Evolutionary conservation across 2,329 filamentous ascomycete genomes (phyloP), one percentile per base, ranked within the genome.

Genomic region (Verticillium nonalfalfae): DNA sequence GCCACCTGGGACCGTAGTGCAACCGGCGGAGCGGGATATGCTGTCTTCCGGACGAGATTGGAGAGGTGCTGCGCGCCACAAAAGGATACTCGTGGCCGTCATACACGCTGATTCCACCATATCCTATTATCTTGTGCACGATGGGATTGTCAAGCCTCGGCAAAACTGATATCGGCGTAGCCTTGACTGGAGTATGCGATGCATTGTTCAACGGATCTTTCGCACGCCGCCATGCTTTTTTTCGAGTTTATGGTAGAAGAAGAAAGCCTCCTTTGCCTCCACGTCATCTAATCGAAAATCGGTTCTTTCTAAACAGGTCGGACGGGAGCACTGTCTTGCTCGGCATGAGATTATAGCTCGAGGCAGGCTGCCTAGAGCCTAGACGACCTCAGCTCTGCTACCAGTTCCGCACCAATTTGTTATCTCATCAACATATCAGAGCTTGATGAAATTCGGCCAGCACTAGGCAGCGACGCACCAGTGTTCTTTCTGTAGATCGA

Each of bases 121-220:
- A 18, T 89, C 91, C 50, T 95, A 94, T 75, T 95, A 95, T 71
- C 82, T 93, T 65, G 85, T 94, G 72, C 90, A 94, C 69, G 90
- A 94, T 73, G 91, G 90, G n/a, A 86, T 93, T 65, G 90, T 94
- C 59, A 95, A 94, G 78, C 91, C 91, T 31, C 81, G 91, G 61
- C 91, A 94, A 73, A 95, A 95, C 72, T 94, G 77, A 39, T 36
- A 14, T 39, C 38, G 35, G 7, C 15, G 15, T 52, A n/a, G 35
- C 35, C 7, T 18, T n/a, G 40, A n/a, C 40, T 15, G 7, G n/a
- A 5, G 3, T 9, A 14, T 52, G 10, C 21, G 40, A n/a, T 26
- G 40, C 40, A 58, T 10, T 35, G 11, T 45, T 15, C 21, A 40
- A 18, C 15, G n/a, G 10, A 21, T 34, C 14, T 21, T 18, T 10